Evolutionary conservation across 2,329 filamentous ascomycete genomes (phyloP), one percentile per base, ranked within the genome.

Genomic region (Whalleya microplaca): DNA sequence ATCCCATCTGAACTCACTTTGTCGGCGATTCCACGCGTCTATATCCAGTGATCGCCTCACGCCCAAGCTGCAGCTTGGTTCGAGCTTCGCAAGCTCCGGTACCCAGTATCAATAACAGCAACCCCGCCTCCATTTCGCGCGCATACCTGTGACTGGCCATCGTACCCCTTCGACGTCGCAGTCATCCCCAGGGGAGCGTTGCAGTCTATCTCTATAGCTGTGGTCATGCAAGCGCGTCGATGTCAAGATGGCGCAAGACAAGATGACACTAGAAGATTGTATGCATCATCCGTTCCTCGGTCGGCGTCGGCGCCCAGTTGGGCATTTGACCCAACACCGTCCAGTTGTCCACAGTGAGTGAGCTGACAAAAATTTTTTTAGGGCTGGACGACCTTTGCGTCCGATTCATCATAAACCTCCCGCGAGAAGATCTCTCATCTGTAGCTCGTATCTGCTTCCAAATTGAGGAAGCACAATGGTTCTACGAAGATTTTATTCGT

Each of bases 391-490:
- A 98, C 78, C 85, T 98, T 58, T 96, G 92, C 76, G 94, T 96
- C 73, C 92, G 96, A 72, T 99, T 99, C 77, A 94, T 99, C 72
- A 92, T 98, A 75, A 98, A 99, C 77, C 85, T 98, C 59, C 95
- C 96, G 45, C 84, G 90, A 63, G 92, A 95, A 75, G 95, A 99
- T 75, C 84, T 98, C 45, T 87, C 88, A 64, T 92, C 91, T 2
- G 90, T 96, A 55, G 91, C 92, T 72, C 89, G 95, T 71, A 95
- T 99, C 76, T 98, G 94, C 77, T 99, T 99, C 74, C 93, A 98
- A 77, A 90, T 99, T 66, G 95, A 99, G 76, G 96, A 99, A 77
- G 95, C 95, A 68, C 96, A 99, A 86, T 99, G 95, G 95, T 99
- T 96, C 77, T 99, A 99, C 84, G 95, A 99, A 80, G 95, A 99